These are phyloP conservation scores for Aaosphaeria arxii DNA, from an alignment of 2,329 filamentous ascomycete genomes.

Conservation along the genomic window DNA sequence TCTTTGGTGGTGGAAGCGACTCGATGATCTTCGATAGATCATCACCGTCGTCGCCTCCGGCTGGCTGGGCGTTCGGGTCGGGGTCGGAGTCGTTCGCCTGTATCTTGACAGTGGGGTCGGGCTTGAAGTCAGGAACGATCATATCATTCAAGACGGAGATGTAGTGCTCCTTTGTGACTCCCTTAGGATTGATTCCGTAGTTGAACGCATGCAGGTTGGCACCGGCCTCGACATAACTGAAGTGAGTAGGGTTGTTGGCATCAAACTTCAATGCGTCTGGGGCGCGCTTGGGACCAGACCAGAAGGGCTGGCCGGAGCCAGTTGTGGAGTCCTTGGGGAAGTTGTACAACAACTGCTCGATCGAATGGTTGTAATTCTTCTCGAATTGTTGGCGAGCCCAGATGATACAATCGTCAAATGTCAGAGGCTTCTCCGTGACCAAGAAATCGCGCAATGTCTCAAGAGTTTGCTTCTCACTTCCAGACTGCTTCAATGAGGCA, in stretches of 20 bases:
- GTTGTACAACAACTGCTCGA: constrained; percentile 92
- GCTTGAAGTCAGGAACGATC: constrained; percentile 93
- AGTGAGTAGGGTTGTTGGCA: constrained; percentile 77
- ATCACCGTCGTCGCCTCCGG: constrained; percentile 60
- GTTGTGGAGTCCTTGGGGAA: constrained; percentile 94
- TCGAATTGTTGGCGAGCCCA: constrained; percentile 95
- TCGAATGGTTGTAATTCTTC: constrained; percentile 94
- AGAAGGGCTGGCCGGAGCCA: constrained; percentile 86
- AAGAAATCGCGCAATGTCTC: constrained; percentile 88
- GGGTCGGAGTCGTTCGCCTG: constrained; percentile 94
- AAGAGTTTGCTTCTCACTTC: constrained; percentile 89
- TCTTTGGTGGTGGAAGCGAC: constrained; percentile 73
- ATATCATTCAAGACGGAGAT: constrained; percentile 80
- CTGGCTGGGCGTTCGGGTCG: constrained; percentile 72
- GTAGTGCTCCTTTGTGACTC: constrained; percentile 68
- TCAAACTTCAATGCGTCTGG: constrained; percentile 91
- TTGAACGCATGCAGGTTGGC: constrained; percentile 97
- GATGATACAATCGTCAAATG: constrained; percentile 92
- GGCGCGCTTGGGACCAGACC: constrained; percentile 97
- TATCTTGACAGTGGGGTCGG: constrained; percentile 89
- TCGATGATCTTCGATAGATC: constrained; percentile 71
- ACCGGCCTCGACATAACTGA: constrained; percentile 80
- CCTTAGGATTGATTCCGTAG: constrained; percentile 90
- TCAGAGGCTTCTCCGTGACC: constrained; percentile 85
- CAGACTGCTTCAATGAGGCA: constrained; percentile 82